phyloP scores from a whole-genome alignment of 148 eudicot species.

The Camellia japonica region DNA sequence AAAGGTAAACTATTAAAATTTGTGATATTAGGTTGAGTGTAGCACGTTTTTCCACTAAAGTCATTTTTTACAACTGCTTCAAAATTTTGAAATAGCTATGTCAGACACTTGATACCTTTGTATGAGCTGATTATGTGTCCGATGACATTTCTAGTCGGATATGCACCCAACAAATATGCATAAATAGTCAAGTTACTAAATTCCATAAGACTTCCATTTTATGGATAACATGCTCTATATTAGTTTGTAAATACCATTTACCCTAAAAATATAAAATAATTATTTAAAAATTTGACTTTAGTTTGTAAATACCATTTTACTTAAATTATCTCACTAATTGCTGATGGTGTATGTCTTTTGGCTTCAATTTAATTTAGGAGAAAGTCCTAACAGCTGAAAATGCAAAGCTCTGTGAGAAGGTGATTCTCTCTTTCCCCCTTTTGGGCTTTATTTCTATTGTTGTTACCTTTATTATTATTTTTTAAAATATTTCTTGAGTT shows the following conservation, averaged over 20 bases:
- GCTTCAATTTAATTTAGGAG: conserved; percentile 35
- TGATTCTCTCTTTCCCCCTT: conserved; percentile 8
- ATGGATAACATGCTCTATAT: neutral
- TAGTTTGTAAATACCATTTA: neutral
- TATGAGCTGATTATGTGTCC: neutral
- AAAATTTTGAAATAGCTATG: too few species aligned
- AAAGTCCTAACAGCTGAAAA: conserved; percentile 61
- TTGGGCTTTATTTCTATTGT: neutral
- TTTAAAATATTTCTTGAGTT: too few species aligned
- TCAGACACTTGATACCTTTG: too few species aligned
- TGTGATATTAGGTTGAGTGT: too few species aligned
- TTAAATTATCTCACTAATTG: neutral
- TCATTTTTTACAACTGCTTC: too few species aligned
- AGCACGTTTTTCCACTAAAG: too few species aligned
- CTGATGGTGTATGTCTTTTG: neutral
- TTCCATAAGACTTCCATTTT: neutral
- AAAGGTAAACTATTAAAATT: conserved; percentile 35
- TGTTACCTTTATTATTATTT: too few species aligned
- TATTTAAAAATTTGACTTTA: too few species aligned
- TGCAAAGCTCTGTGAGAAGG: conserved; percentile 50
- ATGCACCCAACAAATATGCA: neutral
- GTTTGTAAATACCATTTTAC: too few species aligned
- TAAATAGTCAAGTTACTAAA: neutral
- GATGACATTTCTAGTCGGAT: neutral
- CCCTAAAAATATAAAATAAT: neutral